phyloP scores from a whole-genome alignment of 352 stramenopile species.

The Globisporangium perplexum region DNA sequence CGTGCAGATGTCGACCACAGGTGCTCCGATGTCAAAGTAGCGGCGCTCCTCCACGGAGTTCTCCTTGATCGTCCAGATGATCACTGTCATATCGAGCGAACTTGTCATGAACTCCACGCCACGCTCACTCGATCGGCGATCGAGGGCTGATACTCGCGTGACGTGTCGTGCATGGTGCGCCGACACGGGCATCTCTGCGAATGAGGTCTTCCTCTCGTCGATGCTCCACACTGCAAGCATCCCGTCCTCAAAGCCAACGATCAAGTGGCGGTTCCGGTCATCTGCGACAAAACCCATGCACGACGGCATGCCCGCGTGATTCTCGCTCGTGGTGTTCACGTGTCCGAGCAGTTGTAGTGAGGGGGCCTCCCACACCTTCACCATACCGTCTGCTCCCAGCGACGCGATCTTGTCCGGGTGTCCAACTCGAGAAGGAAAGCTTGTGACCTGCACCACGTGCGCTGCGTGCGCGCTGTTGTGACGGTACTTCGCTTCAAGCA shows the following conservation, averaged over 20 bases:
- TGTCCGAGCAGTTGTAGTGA: slow-evolving; percentile 30
- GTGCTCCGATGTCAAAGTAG: slow-evolving; percentile 56
- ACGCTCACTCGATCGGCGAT: neutral
- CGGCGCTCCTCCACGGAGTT: slow-evolving; percentile 35
- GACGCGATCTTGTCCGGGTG: slow-evolving; percentile 20
- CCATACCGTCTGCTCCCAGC: slow-evolving; percentile 42
- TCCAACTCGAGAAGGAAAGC: slow-evolving; percentile 5
- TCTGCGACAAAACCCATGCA: slow-evolving; percentile 26
- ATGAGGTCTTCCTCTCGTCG: slow-evolving; percentile 9
- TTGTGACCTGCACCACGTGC: slow-evolving; percentile 37
- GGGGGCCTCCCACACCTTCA: slow-evolving; percentile 52
- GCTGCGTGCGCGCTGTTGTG: slow-evolving; percentile 31
- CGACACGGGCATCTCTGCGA: slow-evolving; percentile 21
- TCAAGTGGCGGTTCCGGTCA: slow-evolving; percentile 6
- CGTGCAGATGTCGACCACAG: slow-evolving; percentile 38
- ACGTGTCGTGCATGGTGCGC: slow-evolving; percentile 41
- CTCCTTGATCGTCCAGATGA: slow-evolving; percentile 37
- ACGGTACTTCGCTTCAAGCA: slow-evolving; percentile 20
- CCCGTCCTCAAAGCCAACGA: slow-evolving; percentile 56
- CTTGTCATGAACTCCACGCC: slow-evolving; percentile 29
- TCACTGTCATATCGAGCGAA: slow-evolving; percentile 62
- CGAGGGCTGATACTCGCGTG: slow-evolving; percentile 19
- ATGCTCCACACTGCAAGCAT: slow-evolving; percentile 33
- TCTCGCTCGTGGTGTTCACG: slow-evolving; percentile 29
- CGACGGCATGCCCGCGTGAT: slow-evolving; percentile 23